Evolutionary conservation across 257 asterid genomes (phyloP), one percentile per base, ranked within the genome.

Genomic region (Capsicum chinense): DNA sequence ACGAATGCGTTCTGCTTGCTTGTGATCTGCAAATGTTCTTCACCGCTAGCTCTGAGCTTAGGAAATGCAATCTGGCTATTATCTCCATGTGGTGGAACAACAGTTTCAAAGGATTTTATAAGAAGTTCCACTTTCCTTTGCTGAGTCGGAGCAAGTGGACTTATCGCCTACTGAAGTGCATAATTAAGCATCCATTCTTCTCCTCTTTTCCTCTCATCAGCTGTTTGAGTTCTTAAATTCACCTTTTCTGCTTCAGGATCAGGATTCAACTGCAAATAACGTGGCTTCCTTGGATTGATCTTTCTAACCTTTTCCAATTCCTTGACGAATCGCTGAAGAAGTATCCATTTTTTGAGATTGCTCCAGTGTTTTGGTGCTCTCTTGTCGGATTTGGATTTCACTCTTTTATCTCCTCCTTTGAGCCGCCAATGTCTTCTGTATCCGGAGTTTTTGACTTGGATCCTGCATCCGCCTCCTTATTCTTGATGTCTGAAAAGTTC

Each of bases 111-210:
- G 57, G 99, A 98, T 90, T 88, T 92, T 69, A 94, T 97, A 62
- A 96, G 98, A 87, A 96, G 86, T 3, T 93, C 86, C 57, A 96
- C 99, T 85, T 93, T 96, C 74, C 83, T 90, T 88, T 93, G 94
- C 89, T 96, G 97, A 84, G 94, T 93, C 4, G 99, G 99, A 79
- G 93, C 97, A 15, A 96, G 97, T 88, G 93, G 91, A 79, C 90
- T 68, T 81, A 96, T 93, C 11, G 95, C 99, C 86, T 92, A 98
- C 83, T 91, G 97, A 88, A 96, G 93, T 15, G 99, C 98, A 57
- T 92, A 95, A 85, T 96, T 98, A 81, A 96, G 97, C 99, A 94
- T 96, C 99, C 99, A 94, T 63, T 94, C 97, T 83, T 96, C 98
- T 33, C 91, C 82, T 26, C 47, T 93, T 82, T 90, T 96, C 92